Evolutionary conservation across 2,329 filamentous ascomycete species (phyloP), one percentile per base, ranked within the genome.

Genomic region (Cladobotryum mycophilum): DNA sequence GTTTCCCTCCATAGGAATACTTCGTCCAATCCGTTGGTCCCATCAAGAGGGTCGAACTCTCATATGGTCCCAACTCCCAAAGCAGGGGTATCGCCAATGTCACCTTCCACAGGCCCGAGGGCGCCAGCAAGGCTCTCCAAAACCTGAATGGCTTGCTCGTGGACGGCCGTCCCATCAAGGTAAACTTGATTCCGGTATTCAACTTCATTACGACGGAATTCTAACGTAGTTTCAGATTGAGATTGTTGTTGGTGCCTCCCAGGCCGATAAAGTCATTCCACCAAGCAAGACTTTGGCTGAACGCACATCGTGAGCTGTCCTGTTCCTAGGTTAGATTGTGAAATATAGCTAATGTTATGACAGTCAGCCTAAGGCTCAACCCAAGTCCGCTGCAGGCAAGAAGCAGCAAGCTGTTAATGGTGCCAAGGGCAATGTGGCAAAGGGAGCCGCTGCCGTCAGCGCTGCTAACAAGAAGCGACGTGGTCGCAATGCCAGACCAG

Each of bases 41-140:
- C 57, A 88, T 97, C 72, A 96, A 95, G 80, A 86, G 81, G 71
- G 89, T 95, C 57, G 85, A 93, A 61, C 78, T 99, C 62, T 89
- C 88, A 47, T 99, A 99, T 73, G 93, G 92, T 63, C 89, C 92
- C 57, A 89, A 88, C 67, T 92, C 92, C 57, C 82, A 85, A 60
- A 96, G 91, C 79, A 88, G 90, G 66, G 93, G 93, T 59, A 89
- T 92, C 65, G 91, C 91, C 62, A 93, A 89, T 49, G 87, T 99
- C 61, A 84, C 85, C 57, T 99, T 99, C 76, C 73, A 72, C 68
- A 88, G 89, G 64, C 73, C 85, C 22, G 89, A 89, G 60, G 88
- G 87, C 57, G 93, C 92, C 58, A 82, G 82, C 66, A 89, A 89
- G 72, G 93, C 93, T 54, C 88, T 89, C 61, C 80, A 85, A 63